Conservation (phyloP, 2,329 filamentous ascomycete species). For the Metarhizium robertsii region DNA sequence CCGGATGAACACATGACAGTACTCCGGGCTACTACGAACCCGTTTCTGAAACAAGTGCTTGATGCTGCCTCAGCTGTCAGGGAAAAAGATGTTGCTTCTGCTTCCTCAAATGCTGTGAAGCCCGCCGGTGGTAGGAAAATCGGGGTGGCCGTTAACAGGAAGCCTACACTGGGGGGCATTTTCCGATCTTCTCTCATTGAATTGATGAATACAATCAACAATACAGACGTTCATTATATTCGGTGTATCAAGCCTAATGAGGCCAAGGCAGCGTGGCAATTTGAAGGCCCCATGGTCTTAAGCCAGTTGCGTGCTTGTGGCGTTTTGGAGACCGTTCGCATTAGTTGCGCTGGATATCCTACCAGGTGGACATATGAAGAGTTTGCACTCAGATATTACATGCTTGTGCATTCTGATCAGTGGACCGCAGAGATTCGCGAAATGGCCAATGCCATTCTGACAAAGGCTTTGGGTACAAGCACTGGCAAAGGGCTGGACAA, state of each 20-base stretch:
- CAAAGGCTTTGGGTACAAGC: constrained; percentile 74
- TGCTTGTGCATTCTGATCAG: constrained; percentile 79
- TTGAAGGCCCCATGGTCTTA: constrained; percentile 97
- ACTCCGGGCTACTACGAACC: constrained; percentile 72
- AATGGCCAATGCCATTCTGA: constrained; percentile 89
- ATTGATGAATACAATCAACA: constrained; percentile 95
- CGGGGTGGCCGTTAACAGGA: constrained; percentile 85
- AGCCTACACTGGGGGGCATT: constrained; percentile 93
- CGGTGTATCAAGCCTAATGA: constrained; percentile 99
- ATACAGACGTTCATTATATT: constrained; percentile 97
- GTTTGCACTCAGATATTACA: constrained; percentile 95
- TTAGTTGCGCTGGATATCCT: constrained; percentile 93
- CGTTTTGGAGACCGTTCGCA: constrained; percentile 96
- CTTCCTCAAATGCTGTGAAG: constrained; percentile 63
- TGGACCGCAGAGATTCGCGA: constrained; percentile 92
- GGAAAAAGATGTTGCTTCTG: constrained; percentile 71
- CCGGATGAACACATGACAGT: constrained; percentile 97
- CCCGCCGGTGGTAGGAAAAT: constrained; percentile 76
- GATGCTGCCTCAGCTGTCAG: constrained; percentile 78
- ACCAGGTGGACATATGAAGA: constrained; percentile 99
- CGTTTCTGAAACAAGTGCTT: constrained; percentile 75
- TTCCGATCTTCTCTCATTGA: constrained; percentile 98
- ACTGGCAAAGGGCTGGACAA: constrained; percentile 74
- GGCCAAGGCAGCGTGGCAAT: constrained; percentile 92
- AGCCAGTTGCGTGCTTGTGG: constrained; percentile 95